Base-by-base conservation (phyloP, 495 filamentous ascomycete genomes). In the Thermothielavioides terrestris region DNA sequence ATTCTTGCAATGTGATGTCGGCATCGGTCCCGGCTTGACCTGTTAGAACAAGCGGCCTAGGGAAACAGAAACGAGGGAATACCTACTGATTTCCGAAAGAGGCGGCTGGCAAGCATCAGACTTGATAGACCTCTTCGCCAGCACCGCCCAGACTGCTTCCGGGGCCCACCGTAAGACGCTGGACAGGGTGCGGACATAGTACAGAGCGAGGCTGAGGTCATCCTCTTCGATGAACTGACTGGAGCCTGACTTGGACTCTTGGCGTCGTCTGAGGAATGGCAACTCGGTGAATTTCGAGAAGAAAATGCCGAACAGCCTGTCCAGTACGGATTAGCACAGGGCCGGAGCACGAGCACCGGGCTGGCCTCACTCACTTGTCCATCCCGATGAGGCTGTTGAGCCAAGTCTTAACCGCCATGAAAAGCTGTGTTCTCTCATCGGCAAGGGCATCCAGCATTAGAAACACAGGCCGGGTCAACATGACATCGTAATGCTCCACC, bases 401-500 rank as follows among this genome's bases (percentile, higher is more conserved):
- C 92, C 92, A 98, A 34, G 77, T 80, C 52, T 85, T 80, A 18
- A 86, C 80, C 46, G 83, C 83, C 62, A 86, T 80, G 30, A 81
- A 88, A 26, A 85, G 62, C 57, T 90, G 87, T 10, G 79, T 82
- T 21, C 78, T 77, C 55, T 84, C 84, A 44, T 91, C 84, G 18
- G 74, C 65, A 0, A 95, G 71, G 10, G 85, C 77, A 63, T 97
- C 91, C 28, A 97, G 73, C 51, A 94, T 75, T 26, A 94, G 68
- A 48, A 95, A 84, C 27, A 95, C 63, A 1, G 91, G 91, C 15
- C 89, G 78, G 6, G 85, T 83, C 37, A 97, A 75, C 71, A 95
- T 81, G 4, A 83, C 74, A 49, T 85, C 74, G 53, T 78, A 83
- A 32, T 75, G 63, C 23, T 73, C 72, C 62, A 64, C 69, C 15